Evolutionary conservation across 768 basidiomycete genomes (phyloP).

Genomic region (Agrocybe chaxingu): DNA sequence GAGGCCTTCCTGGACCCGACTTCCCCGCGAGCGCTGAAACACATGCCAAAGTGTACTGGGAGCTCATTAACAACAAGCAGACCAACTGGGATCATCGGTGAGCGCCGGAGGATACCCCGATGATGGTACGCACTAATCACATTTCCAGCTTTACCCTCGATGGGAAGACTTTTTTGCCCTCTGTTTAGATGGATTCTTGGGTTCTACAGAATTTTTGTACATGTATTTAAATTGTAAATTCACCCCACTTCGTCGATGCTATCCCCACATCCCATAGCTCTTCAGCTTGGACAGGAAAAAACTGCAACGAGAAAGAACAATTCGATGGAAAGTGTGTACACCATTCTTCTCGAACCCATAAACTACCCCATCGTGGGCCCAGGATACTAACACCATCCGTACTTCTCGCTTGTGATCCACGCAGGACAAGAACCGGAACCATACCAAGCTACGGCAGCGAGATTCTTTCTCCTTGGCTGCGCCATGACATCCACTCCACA

Average conservation of each 20-base stretch:
- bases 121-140: not conserved
- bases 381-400: not conserved
- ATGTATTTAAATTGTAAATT: no score
- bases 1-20: constrained; percentile 8
- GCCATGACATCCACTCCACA: not conserved
- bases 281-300: no score
- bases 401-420: not conserved
- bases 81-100: constrained; percentile 20
- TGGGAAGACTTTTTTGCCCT: no score
- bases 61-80: constrained; percentile 20
- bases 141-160: not conserved
- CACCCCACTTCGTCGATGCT: no score
- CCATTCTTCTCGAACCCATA: no score
- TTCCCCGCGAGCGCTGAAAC: constrained; percentile 22
- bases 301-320: no score
- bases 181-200: no score
- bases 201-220: no score
- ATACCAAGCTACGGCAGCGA: not conserved
- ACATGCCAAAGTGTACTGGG: constrained; percentile 24
- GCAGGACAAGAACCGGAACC: not conserved
- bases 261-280: no score
- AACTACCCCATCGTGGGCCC: no score
- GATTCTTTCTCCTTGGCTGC: not conserved
- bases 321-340: no score
- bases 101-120: not conserved